Conservation (phyloP, 176 grass and related monocot species). For the Aegilops bicornis region DNA sequence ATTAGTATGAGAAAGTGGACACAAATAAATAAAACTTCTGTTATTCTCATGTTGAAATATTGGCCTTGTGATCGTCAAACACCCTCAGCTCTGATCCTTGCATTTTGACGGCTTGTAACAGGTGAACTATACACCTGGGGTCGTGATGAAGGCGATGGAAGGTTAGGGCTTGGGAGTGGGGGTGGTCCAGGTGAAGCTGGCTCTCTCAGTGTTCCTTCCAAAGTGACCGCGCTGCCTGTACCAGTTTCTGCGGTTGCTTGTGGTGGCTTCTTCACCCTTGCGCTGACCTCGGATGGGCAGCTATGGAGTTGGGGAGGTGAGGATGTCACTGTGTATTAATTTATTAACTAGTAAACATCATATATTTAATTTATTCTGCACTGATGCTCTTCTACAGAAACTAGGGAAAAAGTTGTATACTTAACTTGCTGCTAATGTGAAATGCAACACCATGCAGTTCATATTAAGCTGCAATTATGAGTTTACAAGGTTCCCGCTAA, state of each 20-base stretch:
- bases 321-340: background rate
- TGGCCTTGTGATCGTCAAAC: background rate
- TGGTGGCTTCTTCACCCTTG: slow-evolving; percentile 94
- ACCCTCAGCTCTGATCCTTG: background rate
- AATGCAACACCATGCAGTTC: background rate
- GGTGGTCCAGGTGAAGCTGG: slow-evolving; percentile 96
- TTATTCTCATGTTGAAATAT: background rate
- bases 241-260: slow-evolving; percentile 70
- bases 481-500: background rate
- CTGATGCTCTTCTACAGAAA: background rate
- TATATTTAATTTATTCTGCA: background rate
- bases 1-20: background rate
- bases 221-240: slow-evolving; percentile 67
- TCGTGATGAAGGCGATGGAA: slow-evolving; percentile 89
- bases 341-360: background rate
- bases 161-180: slow-evolving; percentile 82
- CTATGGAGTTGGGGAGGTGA: slow-evolving; percentile 99
- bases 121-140: slow-evolving; percentile 97
- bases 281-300: slow-evolving; percentile 69
- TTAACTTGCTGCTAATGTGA: background rate
- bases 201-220: slow-evolving; percentile 80
- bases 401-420: background rate
- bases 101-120: slow-evolving; percentile 21
- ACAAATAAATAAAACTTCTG: background rate
- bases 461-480: background rate